phyloP scores from a whole-genome alignment of 768 basidiomycete genomes.

The Pulveroboletus frians region DNA sequence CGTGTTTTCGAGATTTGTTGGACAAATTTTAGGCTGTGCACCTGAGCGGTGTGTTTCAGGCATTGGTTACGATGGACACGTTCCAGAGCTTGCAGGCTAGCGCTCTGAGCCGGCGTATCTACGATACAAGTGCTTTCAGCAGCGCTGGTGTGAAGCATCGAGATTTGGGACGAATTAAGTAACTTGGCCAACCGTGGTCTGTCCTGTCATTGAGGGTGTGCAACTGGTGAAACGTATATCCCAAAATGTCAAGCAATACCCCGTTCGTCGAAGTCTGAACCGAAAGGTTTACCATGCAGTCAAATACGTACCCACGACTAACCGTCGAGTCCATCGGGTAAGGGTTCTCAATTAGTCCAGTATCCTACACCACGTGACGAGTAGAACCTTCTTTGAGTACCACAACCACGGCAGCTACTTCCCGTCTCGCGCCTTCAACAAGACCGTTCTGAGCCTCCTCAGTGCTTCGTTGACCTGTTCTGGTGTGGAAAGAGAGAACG shows the following conservation, averaged over 20 bases:
- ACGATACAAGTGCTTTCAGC: background rate
- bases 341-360: background rate
- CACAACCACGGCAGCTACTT: slow-evolving; percentile 1
- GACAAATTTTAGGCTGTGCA: background rate
- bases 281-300: background rate
- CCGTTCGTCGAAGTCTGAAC: background rate
- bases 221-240: background rate
- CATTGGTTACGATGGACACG: background rate
- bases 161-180: background rate
- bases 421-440: slow-evolving; percentile 23
- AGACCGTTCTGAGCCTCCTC: slow-evolving; percentile 47
- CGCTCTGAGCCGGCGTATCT: too few species aligned
- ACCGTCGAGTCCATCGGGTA: background rate
- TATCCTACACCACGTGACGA: slow-evolving; percentile 8
- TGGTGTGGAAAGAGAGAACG: slow-evolving; percentile 67
- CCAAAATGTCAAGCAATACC: too few species aligned
- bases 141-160: background rate
- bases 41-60: slow-evolving; percentile 4
- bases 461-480: slow-evolving; percentile 74
- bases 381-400: background rate
- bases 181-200: too few species aligned
- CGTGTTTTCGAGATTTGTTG: slow-evolving; percentile 9
- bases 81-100: background rate
- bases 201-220: background rate
- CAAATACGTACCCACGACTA: background rate